Evolutionary conservation across 2,329 filamentous ascomycete genomes (phyloP), one percentile per base, ranked within the genome.

Genomic region (Kalaharituber pfeilii): DNA sequence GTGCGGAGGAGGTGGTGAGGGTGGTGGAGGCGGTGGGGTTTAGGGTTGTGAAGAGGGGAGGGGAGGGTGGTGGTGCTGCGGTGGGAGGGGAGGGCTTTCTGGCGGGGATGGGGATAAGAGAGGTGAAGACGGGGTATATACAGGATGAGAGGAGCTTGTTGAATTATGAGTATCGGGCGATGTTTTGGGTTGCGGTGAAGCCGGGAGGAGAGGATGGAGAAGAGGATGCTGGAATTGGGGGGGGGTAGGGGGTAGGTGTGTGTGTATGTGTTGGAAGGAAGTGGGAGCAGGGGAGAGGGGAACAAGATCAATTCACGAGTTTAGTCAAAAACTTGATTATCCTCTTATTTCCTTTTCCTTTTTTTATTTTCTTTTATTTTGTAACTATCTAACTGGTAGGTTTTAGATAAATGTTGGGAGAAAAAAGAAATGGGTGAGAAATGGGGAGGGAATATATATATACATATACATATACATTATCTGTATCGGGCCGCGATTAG

Each of bases 101-200:
- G 64, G 72, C 71, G 5, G 71, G 98, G 74, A 75, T 50, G 73
- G 5, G 71, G 98, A 73, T 81, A 65, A 72, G 71, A 1, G 74
- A 71, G 1, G 69, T 80, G n/a, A 72, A 76, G 57, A 81, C 84
- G 11, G 87, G 87, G 6, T 98, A 98, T 66, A 91, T 96, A 49
- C 84, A 87, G 62, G 85, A 96, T 65, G 70, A 75, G 13, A 71
- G 79, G 52, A 94, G 87, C 65, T 91, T 98, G 86, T 70, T 95
- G 63, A 81, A 83, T 66, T 91, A 82, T 54, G 75, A 78, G 5
- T 98, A 96, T 67, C 74, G 73, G 57, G 85, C 85, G 15, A 84
- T 80, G 53, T 80, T 84, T 58, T 98, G 91, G 91, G 73, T 94
- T 26, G 89, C 85, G 29, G 78, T 82, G 58, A 98, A 94, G 70